Percentiles rank a stretch among this genome's conserved stretches.
These are phyloP conservation scores for Tolypocladium tundrense DNA, from an alignment of 2,329 filamentous ascomycete species.

Conservation along the genomic window DNA sequence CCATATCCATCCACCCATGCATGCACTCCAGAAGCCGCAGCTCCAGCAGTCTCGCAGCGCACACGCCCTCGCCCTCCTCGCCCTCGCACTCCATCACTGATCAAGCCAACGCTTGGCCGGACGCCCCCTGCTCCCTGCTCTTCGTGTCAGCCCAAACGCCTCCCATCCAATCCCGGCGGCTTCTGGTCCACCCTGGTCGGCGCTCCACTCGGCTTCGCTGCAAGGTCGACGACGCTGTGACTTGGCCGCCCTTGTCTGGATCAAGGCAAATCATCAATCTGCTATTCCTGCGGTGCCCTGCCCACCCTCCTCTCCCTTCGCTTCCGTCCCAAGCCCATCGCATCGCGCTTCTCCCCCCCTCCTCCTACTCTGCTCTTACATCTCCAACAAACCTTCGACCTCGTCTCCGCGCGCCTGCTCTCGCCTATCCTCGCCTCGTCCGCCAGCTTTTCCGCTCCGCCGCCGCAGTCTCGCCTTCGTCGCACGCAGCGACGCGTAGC, in stretches of 20 bases:
- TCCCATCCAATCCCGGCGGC: slow-evolving; percentile 5
- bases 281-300: slow-evolving; percentile 1
- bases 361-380: slow-evolving; percentile 8
- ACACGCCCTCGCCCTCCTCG: too few relatives aligned
- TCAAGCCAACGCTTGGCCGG: slow-evolving; percentile 3
- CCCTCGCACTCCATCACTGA: background rate
- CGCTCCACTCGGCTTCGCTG: slow-evolving; percentile 10
- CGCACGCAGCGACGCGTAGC: background rate
- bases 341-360: background rate
- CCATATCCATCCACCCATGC: background rate
- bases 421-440: background rate
- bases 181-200: slow-evolving; percentile 6
- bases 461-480: background rate
- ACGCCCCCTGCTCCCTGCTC: background rate
- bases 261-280: slow-evolving; percentile 6
- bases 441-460: background rate
- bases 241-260: slow-evolving; percentile 9
- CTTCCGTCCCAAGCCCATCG: slow-evolving; percentile 2
- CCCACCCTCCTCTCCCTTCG: slow-evolving; percentile 5
- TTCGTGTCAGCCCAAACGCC: slow-evolving; percentile 4
- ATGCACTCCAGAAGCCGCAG: slow-evolving; percentile 1
- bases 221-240: slow-evolving; percentile 7
- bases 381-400: background rate
- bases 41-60: background rate
- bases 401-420: background rate